Base-by-base conservation (phyloP, 83 land plant species). In the Picea engelmannii region DNA sequence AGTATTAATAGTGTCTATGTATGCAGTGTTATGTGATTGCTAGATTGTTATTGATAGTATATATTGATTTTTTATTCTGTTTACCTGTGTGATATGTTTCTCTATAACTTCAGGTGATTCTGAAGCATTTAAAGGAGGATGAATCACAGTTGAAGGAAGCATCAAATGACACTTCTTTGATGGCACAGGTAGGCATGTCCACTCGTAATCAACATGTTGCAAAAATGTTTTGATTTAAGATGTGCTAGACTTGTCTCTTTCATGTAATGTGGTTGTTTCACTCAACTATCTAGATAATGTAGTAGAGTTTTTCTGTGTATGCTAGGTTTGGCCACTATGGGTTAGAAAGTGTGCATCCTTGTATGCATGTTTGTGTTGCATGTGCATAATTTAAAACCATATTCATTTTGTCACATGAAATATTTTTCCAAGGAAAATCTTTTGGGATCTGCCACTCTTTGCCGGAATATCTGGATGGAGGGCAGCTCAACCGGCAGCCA, bases 41-140 rank as follows among this genome's bases (percentile, higher is more conserved):
- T n/a, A 31, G 10, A 74, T 74, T 74, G 47, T 23, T 74, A 74
- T 44, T 24, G 68, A 10, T 21, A 16, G 73, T 13, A 38, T 69
- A 15, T 71, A 11, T 42, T 76, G 59, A 55, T 49, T 35, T 69
- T 69, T 23, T 13, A 66, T 17, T 49, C 9, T 52, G 7, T 75
- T 49, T 10, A 23, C 27, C 13, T 11, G 2, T 52, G 55, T 52
- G 55, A 52, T 52, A 52, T 11, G 55, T 52, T 52, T 52, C 55
- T 52, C 55, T 52, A 52, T 49, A 52, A 42, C 67, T 73, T 40
- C 78, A 84, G 86, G 69, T 84, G 8, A 73, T 81, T 60, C 42
- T 38, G 10, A 85, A 81, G 66, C 86, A 85, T 76, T 66, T 85
- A 15, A 82, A 66, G 44, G 76, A 81, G 40, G 83, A 85, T 7